These are phyloP conservation scores for Zygosaccharomyces kombuchaensis DNA, from an alignment of 805 yeast species.

Conservation along the genomic window DNA sequence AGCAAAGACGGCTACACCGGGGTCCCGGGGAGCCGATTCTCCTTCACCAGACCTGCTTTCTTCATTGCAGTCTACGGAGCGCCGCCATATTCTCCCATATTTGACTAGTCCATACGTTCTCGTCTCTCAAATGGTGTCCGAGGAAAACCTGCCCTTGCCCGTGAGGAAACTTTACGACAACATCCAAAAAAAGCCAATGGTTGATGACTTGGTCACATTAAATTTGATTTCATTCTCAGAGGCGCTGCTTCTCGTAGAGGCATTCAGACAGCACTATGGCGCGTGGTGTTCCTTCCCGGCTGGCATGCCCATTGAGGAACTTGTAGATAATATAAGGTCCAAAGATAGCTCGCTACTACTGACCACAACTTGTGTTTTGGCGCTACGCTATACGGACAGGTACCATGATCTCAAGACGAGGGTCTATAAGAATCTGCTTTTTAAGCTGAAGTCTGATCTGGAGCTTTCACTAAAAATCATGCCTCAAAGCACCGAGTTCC, in stretches of 20 bases:
- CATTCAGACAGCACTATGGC: slow-evolving; percentile 64
- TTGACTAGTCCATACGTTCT: slow-evolving; percentile 16
- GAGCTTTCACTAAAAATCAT: slow-evolving; percentile 40
- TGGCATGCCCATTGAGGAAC: slow-evolving; percentile 42
- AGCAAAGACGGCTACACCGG: not conserved
- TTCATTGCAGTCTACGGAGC: slow-evolving; percentile 10
- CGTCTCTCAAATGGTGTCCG: slow-evolving; percentile 16
- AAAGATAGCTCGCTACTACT: slow-evolving; percentile 56
- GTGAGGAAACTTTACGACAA: slow-evolving; percentile 16
- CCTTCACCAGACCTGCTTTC: slow-evolving; percentile 7
- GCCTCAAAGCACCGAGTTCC: slow-evolving; percentile 51
- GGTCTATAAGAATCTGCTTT: slow-evolving; percentile 42
- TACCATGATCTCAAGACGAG: slow-evolving; percentile 36
- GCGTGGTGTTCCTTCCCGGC: slow-evolving; percentile 75
- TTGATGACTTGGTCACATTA: slow-evolving; percentile 47
- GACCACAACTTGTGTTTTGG: slow-evolving; percentile 60
- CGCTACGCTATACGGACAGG: slow-evolving; percentile 45
- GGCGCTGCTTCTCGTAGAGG: slow-evolving; percentile 47
- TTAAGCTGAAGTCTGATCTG: slow-evolving; percentile 48
- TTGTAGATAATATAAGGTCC: slow-evolving; percentile 46
- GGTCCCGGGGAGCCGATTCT: not conserved
- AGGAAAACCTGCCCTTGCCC: slow-evolving; percentile 17
- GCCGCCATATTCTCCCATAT: slow-evolving; percentile 14
- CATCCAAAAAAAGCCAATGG: slow-evolving; percentile 9
- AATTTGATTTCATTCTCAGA: slow-evolving; percentile 48